Percentiles rank a stretch among this genome's conserved stretches.
Conservation (phyloP, 2,329 filamentous ascomycete species). For the Zymoseptoria ardabiliae region DNA sequence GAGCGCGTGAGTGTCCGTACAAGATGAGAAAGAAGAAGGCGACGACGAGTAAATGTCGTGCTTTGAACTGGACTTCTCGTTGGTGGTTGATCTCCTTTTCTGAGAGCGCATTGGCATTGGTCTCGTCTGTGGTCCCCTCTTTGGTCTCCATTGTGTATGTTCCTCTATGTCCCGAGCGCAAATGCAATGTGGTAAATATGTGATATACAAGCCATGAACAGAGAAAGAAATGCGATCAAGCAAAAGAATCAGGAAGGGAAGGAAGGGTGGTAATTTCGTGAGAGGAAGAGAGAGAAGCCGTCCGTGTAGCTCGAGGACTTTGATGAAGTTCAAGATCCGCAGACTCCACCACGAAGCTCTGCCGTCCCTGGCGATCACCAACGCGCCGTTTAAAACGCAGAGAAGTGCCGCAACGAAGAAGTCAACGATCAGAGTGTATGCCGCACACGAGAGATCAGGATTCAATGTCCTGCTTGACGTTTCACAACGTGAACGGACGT, state of each 20-base stretch:
- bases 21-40: conserved; percentile 65
- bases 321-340: neutral
- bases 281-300: neutral
- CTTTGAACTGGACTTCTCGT: conserved; percentile 45
- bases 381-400: too few relatives aligned
- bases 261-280: conserved; percentile 5
- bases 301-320: neutral
- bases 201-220: neutral
- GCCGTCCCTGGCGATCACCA: too few relatives aligned
- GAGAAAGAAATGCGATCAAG: neutral
- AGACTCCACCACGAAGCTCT: neutral
- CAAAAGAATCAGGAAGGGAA: conserved; percentile 4
- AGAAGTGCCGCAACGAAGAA: too few relatives aligned
- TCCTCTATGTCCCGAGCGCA: neutral
- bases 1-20: conserved; percentile 23
- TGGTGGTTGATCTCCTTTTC: conserved; percentile 31
- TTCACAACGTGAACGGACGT: too few relatives aligned
- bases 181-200: neutral
- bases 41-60: conserved; percentile 45
- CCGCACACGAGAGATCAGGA: too few relatives aligned
- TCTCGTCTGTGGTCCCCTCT: neutral
- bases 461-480: too few relatives aligned
- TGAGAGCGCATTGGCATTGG: neutral
- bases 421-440: too few relatives aligned
- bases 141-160: neutral